Percentiles rank a stretch among this genome's conserved stretches.
These are phyloP conservation scores for Pythium dissimile DNA, from an alignment of 352 stramenopile genomes.

Conservation along the genomic window DNA sequence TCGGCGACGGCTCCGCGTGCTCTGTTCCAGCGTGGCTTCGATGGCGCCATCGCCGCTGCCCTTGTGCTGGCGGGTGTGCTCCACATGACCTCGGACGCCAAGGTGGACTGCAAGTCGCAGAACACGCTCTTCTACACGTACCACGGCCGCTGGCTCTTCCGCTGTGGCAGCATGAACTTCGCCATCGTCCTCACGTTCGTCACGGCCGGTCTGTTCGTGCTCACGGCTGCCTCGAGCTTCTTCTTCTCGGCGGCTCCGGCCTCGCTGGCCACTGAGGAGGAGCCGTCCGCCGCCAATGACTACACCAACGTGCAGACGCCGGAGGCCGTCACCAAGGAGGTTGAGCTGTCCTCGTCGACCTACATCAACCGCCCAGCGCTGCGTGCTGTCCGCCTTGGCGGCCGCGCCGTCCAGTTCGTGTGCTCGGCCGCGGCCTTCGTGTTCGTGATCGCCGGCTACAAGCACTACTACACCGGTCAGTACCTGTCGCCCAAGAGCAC, in stretches of 20 bases:
- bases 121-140: slow-evolving; percentile 43
- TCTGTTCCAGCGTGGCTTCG: slow-evolving; percentile 31
- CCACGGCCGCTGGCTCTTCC: slow-evolving; percentile 39
- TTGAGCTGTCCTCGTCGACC: slow-evolving; percentile 12
- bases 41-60: slow-evolving; percentile 22
- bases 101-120: slow-evolving; percentile 36
- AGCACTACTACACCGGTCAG: slow-evolving; percentile 44
- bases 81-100: slow-evolving; percentile 26
- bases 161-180: slow-evolving; percentile 36
- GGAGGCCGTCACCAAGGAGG: slow-evolving; percentile 9
- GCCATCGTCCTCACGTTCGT: slow-evolving; percentile 41
- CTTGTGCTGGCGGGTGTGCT: slow-evolving; percentile 35
- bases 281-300: slow-evolving; percentile 24
- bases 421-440: slow-evolving; percentile 30
- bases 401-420: slow-evolving; percentile 32
- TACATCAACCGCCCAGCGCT: slow-evolving; percentile 26
- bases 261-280: slow-evolving; percentile 2
- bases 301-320: slow-evolving; percentile 29
- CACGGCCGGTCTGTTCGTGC: slow-evolving; percentile 30
- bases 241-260: not conserved
- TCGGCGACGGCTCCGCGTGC: slow-evolving; percentile 19
- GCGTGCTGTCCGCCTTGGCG: slow-evolving; percentile 26
- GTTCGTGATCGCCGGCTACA: slow-evolving; percentile 32
- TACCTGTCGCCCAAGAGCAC: slow-evolving; percentile 39
- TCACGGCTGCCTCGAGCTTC: slow-evolving; percentile 35